Conservation (phyloP, 768 basidiomycete genomes). For the Amanita subjunquillea region DNA sequence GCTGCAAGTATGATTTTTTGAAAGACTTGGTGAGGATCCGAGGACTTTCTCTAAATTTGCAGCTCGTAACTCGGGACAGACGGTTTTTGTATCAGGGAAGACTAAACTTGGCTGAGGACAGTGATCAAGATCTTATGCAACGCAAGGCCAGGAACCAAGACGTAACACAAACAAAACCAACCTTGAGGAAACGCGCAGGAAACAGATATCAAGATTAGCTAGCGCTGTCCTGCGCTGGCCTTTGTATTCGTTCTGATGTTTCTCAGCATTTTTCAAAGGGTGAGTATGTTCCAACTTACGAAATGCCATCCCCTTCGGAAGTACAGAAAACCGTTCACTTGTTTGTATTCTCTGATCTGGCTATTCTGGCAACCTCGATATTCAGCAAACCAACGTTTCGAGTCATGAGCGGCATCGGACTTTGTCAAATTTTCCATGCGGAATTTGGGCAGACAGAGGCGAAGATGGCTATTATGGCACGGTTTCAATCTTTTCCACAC, state of each 20-base stretch:
- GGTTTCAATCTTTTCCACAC: neutral
- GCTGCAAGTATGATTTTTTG: conserved; percentile 62
- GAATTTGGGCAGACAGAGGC: neutral
- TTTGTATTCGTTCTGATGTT: conserved; percentile 1
- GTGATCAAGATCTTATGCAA: conserved; percentile 18
- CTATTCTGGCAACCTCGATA: conserved; percentile 41
- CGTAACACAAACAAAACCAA: neutral
- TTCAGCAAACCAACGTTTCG: conserved; percentile 13
- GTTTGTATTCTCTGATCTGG: conserved; percentile 59
- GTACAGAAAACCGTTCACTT: conserved; percentile 6
- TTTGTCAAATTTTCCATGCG: conserved; percentile 33
- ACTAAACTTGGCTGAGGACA: conserved; percentile 23
- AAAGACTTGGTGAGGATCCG: conserved; percentile 54
- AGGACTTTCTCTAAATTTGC: conserved; percentile 41
- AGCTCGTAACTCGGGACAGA: conserved; percentile 61
- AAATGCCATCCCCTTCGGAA: neutral
- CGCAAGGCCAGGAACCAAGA: neutral
- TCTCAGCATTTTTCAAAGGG: neutral
- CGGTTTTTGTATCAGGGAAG: conserved; percentile 61
- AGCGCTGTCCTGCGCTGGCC: conserved; percentile 21
- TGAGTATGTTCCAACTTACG: neutral
- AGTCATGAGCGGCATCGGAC: conserved; percentile 25
- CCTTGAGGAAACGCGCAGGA: neutral
- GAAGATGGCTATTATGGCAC: neutral
- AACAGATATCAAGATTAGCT: conserved; percentile 20